phyloP scores from a whole-genome alignment of 768 basidiomycete genomes.

The Mycena vitilis region DNA sequence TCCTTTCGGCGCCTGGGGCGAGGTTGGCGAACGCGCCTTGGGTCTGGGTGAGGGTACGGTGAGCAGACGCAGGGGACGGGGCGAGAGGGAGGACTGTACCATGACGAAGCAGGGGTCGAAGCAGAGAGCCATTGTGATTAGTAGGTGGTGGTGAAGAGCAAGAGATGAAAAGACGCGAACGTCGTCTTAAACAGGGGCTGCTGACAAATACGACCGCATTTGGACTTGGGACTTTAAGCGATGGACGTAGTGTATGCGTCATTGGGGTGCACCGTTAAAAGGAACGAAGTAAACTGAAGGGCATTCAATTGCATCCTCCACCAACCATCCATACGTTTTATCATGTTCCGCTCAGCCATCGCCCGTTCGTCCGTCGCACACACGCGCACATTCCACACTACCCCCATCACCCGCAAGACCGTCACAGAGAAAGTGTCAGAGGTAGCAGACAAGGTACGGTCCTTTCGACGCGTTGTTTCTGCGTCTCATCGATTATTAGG shows the following conservation, averaged over 20 bases:
- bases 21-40: constrained; percentile 1
- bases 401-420: constrained; percentile 50
- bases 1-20: constrained; percentile 8
- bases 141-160: constrained; percentile 27
- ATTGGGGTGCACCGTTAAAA: no score
- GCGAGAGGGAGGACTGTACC: not conserved
- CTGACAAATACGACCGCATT: not conserved
- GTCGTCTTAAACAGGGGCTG: not conserved
- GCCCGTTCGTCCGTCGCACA: constrained; percentile 29
- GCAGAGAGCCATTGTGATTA: constrained; percentile 1
- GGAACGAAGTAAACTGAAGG: no score
- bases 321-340: constrained; percentile 1
- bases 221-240: no score
- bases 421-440: constrained; percentile 59
- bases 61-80: not conserved
- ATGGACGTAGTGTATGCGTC: no score
- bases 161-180: not conserved
- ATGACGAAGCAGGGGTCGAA: constrained; percentile 6
- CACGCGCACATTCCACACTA: constrained; percentile 48
- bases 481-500: constrained; percentile 40
- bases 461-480: constrained; percentile 1
- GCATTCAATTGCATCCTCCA: not conserved
- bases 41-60: not conserved
- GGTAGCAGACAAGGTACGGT: constrained; percentile 54
- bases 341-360: constrained; percentile 36